These are phyloP conservation scores for Aspergillus sp. DNA, from an alignment of 2,329 filamentous ascomycete species.

Conservation along the genomic window DNA sequence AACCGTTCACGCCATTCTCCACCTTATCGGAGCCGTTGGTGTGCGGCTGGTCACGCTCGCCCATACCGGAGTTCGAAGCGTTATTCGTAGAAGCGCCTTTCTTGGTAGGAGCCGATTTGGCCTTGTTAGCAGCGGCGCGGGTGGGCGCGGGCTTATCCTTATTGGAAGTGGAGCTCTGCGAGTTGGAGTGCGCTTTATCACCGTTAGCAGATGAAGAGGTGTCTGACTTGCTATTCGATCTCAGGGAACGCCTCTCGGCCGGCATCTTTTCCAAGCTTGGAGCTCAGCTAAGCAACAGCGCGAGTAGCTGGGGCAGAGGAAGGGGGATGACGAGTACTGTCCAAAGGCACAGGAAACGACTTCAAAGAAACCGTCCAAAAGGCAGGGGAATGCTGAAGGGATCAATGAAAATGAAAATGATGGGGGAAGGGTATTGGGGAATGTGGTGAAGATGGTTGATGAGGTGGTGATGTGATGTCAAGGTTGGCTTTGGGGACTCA, in stretches of 20 bases:
- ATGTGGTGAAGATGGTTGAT: constrained; percentile 19
- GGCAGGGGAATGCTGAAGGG: constrained; percentile 4
- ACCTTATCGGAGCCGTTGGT: constrained; percentile 64
- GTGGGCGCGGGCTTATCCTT: constrained; percentile 42
- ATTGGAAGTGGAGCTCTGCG: constrained; percentile 38
- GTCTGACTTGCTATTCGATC: constrained; percentile 45
- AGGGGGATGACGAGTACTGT: constrained; percentile 17
- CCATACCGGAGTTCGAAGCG: constrained; percentile 49
- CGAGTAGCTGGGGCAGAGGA: constrained; percentile 22
- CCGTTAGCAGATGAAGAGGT: constrained; percentile 44
- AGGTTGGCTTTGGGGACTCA: constrained; percentile 25
- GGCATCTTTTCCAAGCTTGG: constrained; percentile 39
- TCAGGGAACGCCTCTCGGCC: constrained; percentile 42
- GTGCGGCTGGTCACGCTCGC: constrained; percentile 67
- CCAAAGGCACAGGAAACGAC: constrained; percentile 7
- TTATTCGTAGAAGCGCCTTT: constrained; percentile 32
- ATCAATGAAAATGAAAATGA: constrained; percentile 10
- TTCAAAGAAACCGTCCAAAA: constrained; percentile 1
- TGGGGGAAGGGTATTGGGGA: constrained; percentile 11
- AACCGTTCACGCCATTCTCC: constrained; percentile 62
- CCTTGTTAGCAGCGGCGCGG: constrained; percentile 39
- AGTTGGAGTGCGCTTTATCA: constrained; percentile 41
- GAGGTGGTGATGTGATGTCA: constrained; percentile 36
- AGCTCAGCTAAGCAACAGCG: constrained; percentile 26
- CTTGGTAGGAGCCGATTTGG: constrained; percentile 29